A percentile compares a stretch with the other conserved stretches of the same genome.
Evolutionary conservation across 2,329 filamentous ascomycete species (phyloP).

Genomic region (Exophiala dermatitidis): DNA sequence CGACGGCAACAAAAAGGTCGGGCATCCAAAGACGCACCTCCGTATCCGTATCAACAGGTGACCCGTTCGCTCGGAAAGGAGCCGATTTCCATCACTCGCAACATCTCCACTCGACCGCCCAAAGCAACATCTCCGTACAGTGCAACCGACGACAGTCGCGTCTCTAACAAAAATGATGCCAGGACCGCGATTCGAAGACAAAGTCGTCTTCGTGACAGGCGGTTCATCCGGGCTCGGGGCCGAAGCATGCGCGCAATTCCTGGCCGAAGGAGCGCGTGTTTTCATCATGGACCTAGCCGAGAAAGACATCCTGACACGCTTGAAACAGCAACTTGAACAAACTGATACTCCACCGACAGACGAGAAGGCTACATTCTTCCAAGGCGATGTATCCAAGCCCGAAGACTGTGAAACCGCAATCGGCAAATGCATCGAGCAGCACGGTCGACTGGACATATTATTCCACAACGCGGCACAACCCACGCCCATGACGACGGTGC

Average conservation of each 20-base stretch:
- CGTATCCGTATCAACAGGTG: no score
- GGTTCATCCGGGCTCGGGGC: constrained; percentile 6
- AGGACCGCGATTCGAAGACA: constrained; percentile 1
- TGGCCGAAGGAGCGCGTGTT: constrained; percentile 4
- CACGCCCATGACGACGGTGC: neutral
- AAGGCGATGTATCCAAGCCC: constrained; percentile 7
- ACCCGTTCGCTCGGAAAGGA: no score
- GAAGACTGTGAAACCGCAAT: constrained; percentile 10
- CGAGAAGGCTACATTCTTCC: constrained; percentile 1
- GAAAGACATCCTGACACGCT: constrained; percentile 3
- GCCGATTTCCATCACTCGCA: no score
- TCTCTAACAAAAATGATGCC: neutral
- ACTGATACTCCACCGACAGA: neutral
- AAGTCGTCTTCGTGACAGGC: constrained; percentile 7
- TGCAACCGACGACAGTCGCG: neutral
- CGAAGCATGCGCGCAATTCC: constrained; percentile 1
- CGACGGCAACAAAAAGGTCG: no score
- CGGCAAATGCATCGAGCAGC: constrained; percentile 5
- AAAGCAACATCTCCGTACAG: no score
- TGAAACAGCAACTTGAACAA: neutral
- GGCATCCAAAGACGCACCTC: no score
- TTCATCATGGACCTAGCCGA: constrained; percentile 9
- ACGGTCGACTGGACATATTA: constrained; percentile 63
- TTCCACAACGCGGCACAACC: constrained; percentile 91
- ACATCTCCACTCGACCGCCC: no score